Base-by-base conservation (phyloP, 1,139 yeast genomes). In the Blastobotrys ciferrii region DNA sequence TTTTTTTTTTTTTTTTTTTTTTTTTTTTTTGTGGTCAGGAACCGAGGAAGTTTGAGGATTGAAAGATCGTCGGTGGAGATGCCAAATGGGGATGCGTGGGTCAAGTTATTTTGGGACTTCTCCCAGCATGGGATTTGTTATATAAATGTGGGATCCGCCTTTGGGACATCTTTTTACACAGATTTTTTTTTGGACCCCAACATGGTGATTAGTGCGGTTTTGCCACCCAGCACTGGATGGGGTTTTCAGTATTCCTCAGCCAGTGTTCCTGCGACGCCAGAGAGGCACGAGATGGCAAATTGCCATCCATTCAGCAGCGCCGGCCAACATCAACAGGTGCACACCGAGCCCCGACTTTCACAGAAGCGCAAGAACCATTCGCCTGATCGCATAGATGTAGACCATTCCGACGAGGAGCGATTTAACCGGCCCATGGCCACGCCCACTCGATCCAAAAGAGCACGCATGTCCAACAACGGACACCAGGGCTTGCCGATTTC, bases 401-500 rank as follows among this genome's bases (percentile, higher is more conserved):
- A 48, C 11, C 13, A 25, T 17, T 47, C 37, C 12, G 47, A 36
- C 2, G 42, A 42, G 17, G 36, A 42, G 9, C 15, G n/a, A 15
- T 13, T 17, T 7, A 9, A 42, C 47, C 13, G 47, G 45, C 25
- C 36, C 32, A 36, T 36, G 13, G 43, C 51, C 6, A 15, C 35
- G 23, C 48, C 48, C 1, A 20, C 32, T 32, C 36, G 35, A 11
- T 23, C 46, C 32, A 58, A 59, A 35, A 55, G 61, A 18, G 55
- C 59, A 14, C 53, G 61, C 17, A 48, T 51, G 4, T 53, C 49
- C 14, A 53, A 57, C 14, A 54, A 62, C 11, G 38, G 52, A 13
- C 70, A 74, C 7, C 66, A 68, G 17, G 71, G 67, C 1, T 71
- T 85, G 50, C 86, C 91, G 1, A 64, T 84, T 19, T 64, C 70